These are phyloP conservation scores for Penicillium flavigenum DNA, from an alignment of 495 filamentous ascomycete species.

Conservation along the genomic window DNA sequence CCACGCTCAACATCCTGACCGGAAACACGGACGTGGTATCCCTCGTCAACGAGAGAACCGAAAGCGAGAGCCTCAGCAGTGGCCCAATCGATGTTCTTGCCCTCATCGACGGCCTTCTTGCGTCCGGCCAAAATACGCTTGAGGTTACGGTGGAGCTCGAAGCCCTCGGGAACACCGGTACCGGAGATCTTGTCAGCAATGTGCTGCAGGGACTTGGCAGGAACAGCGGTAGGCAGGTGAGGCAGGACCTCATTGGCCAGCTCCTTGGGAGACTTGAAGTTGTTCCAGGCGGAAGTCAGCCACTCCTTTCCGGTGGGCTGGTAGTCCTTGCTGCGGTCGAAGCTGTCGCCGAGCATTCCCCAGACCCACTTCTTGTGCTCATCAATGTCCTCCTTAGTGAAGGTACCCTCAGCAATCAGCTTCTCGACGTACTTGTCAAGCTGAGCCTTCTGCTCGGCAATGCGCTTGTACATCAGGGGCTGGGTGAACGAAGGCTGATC, in stretches of 20 bases:
- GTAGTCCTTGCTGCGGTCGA: conserved; percentile 95
- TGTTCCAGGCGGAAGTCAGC: conserved; percentile 98
- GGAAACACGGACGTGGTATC: conserved; percentile 93
- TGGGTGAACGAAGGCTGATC: conserved; percentile 99
- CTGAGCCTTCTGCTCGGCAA: conserved; percentile 72
- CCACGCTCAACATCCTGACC: conserved; percentile 99
- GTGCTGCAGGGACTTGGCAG: conserved; percentile 64
- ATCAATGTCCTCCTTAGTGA: conserved; percentile 96
- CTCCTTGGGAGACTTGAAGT: conserved; percentile 98
- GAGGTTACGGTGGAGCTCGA: conserved; percentile 87
- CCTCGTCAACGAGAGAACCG: conserved; percentile 83
- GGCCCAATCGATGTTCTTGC: conserved; percentile 94
- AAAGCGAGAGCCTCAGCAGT: conserved; percentile 97
- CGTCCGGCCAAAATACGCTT: conserved; percentile 92
- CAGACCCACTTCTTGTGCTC: conserved; percentile 99
- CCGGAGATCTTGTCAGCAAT: conserved; percentile 75
- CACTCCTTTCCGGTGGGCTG: conserved; percentile 95
- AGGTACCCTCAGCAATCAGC: conserved; percentile 84
- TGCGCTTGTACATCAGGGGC: conserved; percentile 98
- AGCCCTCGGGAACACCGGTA: conserved; percentile 71
- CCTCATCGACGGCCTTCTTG: conserved; percentile 89
- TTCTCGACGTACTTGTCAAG: conserved; percentile 86
- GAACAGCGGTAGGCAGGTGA: conserved; percentile 83
- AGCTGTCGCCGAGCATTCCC: conserved; percentile 97
- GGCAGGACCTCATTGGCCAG: conserved; percentile 91